These are phyloP conservation scores for Aspergillus bombycis DNA, from an alignment of 2,329 filamentous ascomycete species.

Conservation along the genomic window DNA sequence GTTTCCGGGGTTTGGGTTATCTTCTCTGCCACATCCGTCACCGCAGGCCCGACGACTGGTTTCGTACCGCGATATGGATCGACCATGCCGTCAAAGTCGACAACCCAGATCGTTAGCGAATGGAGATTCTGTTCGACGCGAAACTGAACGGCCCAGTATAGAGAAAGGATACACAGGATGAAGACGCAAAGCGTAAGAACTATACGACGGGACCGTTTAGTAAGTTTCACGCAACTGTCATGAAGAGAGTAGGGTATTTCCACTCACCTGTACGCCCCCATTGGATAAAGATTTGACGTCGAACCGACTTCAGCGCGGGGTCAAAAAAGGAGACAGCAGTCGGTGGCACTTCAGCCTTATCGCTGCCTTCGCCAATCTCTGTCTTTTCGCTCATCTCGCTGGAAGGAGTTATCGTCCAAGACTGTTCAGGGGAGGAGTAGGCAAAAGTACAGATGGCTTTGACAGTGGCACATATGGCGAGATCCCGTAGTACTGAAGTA, in stretches of 20 bases:
- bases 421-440: neutral
- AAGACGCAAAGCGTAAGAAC: slow-evolving; percentile 55
- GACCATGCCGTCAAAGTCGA: slow-evolving; percentile 64
- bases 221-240: neutral
- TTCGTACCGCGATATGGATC: slow-evolving; percentile 51
- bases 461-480: neutral
- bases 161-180: slow-evolving; percentile 58
- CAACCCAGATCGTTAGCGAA: slow-evolving; percentile 58
- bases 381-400: slow-evolving; percentile 12
- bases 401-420: neutral
- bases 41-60: slow-evolving; percentile 59
- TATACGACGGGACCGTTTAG: slow-evolving; percentile 1
- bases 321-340: slow-evolving; percentile 33
- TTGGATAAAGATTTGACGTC: slow-evolving; percentile 25
- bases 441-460: neutral
- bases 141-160: slow-evolving; percentile 65
- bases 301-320: slow-evolving; percentile 25
- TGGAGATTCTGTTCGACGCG: slow-evolving; percentile 53
- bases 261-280: slow-evolving; percentile 30
- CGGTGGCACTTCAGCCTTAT: slow-evolving; percentile 16
- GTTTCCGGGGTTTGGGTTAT: slow-evolving; percentile 40
- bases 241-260: slow-evolving; percentile 1
- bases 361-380: slow-evolving; percentile 12
- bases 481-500: neutral
- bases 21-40: slow-evolving; percentile 52